A percentile compares a stretch with the other conserved stretches of the same genome.
Conservation (phyloP, 208 protist species). For the Crithidia brevicula region DNA sequence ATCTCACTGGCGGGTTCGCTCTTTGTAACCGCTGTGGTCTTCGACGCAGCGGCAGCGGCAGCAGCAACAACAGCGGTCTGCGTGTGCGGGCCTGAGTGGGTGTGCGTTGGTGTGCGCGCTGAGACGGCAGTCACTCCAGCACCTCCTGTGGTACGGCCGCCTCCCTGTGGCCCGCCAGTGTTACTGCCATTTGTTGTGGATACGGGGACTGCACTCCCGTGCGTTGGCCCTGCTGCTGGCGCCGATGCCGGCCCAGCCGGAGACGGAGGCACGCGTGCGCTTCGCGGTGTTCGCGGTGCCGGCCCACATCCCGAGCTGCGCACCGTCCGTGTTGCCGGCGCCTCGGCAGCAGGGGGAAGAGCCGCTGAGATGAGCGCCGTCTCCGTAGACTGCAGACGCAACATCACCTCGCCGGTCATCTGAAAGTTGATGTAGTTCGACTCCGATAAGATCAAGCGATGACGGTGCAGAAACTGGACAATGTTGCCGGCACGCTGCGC, state of each 20-base stretch:
- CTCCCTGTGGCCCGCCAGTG: too few species aligned
- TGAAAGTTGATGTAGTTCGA: constrained; percentile 70
- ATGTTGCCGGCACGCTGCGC: constrained; percentile 28
- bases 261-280: neutral
- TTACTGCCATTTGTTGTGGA: too few species aligned
- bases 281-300: neutral
- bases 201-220: too few species aligned
- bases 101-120: too few species aligned
- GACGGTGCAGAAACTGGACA: constrained; percentile 46
- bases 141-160: too few species aligned
- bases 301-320: constrained; percentile 7
- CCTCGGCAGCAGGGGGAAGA: constrained; percentile 4
- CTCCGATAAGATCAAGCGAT: constrained; percentile 53
- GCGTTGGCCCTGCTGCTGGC: too few species aligned
- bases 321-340: neutral
- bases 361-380: constrained; percentile 21
- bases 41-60: neutral
- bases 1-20: neutral
- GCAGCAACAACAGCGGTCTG: neutral
- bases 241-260: too few species aligned
- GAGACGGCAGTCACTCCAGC: too few species aligned
- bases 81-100: too few species aligned
- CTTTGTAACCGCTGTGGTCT: neutral
- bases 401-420: constrained; percentile 42
- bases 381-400: constrained; percentile 27